These are phyloP conservation scores for Diplodia mutila DNA, from an alignment of 2,329 filamentous ascomycete species.

Conservation along the genomic window DNA sequence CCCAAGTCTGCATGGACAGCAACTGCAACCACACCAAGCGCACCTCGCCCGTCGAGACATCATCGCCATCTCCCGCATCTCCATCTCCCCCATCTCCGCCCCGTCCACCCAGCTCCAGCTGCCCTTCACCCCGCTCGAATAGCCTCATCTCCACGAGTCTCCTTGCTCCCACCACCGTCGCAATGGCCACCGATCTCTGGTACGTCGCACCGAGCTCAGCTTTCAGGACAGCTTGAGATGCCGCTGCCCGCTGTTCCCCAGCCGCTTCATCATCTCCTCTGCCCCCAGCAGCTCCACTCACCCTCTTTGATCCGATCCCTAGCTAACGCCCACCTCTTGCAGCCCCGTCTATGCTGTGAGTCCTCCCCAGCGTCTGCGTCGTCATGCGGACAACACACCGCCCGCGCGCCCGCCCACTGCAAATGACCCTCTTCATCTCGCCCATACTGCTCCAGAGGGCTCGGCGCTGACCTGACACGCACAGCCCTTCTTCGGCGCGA, in stretches of 20 bases:
- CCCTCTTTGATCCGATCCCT: constrained; percentile 3
- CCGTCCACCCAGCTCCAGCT: constrained; percentile 31
- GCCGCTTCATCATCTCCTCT: constrained; percentile 22
- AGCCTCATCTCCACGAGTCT: constrained; percentile 23
- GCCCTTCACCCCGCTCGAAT: constrained; percentile 31
- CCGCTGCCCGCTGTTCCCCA: background rate
- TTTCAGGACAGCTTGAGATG: constrained; percentile 26
- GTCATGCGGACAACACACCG: constrained; percentile 28
- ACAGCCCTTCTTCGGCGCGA: constrained; percentile 92
- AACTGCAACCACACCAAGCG: constrained; percentile 21
- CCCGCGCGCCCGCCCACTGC: constrained; percentile 13
- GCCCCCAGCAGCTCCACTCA: background rate
- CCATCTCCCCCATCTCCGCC: constrained; percentile 23
- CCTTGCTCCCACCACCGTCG: constrained; percentile 43
- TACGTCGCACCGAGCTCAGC: constrained; percentile 57
- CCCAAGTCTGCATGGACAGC: constrained; percentile 24
- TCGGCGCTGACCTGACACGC: constrained; percentile 32
- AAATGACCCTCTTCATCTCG: constrained; percentile 8
- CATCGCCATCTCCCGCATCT: constrained; percentile 20
- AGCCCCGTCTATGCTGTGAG: constrained; percentile 99
- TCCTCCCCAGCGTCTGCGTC: constrained; percentile 44
- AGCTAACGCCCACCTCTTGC: constrained; percentile 51
- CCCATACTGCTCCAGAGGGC: background rate
- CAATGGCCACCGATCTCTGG: constrained; percentile 82
- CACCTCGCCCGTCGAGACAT: constrained; percentile 12